Conservation (phyloP, 176 grass and related monocot species). For the Zoysia japonica region DNA sequence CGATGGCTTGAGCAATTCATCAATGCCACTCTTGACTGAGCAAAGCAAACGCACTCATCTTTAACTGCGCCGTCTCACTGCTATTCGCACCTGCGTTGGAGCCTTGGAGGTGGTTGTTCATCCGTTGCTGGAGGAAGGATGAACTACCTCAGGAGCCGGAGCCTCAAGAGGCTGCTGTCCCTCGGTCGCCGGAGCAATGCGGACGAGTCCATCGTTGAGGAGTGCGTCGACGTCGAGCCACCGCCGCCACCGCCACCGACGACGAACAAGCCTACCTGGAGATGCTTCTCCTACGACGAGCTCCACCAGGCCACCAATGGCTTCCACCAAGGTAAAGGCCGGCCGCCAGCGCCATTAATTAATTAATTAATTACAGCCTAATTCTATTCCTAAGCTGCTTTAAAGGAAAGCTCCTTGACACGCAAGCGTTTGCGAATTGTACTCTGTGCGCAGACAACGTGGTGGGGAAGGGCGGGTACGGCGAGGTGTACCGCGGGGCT, state of each 20-base stretch:
- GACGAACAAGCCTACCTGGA: constrained; percentile 55
- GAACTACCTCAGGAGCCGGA: constrained; percentile 65
- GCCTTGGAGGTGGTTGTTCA: not conserved
- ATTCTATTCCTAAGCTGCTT: no score
- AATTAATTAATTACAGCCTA: no score
- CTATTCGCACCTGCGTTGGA: not conserved
- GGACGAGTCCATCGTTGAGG: constrained; percentile 31
- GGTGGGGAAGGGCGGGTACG: constrained; percentile 81
- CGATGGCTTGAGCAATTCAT: constrained; percentile 28
- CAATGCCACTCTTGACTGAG: constrained; percentile 34
- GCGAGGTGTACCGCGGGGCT: constrained; percentile 82
- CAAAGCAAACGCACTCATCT: not conserved
- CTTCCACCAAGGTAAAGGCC: constrained; percentile 65
- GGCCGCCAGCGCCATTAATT: not conserved
- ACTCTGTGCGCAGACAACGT: constrained; percentile 54
- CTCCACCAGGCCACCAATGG: constrained; percentile 59
- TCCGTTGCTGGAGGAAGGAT: not conserved
- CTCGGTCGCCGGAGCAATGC: constrained; percentile 52
- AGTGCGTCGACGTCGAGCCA: constrained; percentile 27
- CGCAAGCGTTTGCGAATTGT: not conserved
- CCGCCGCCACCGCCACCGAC: not conserved
- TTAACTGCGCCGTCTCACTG: not conserved
- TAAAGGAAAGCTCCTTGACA: not conserved
- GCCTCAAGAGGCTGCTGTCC: constrained; percentile 66
- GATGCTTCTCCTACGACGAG: constrained; percentile 79